Percentiles rank a stretch among this genome's conserved stretches.
Conservation (phyloP, 371 early-diverging fungal species). For the Mucor lusitanicus region DNA sequence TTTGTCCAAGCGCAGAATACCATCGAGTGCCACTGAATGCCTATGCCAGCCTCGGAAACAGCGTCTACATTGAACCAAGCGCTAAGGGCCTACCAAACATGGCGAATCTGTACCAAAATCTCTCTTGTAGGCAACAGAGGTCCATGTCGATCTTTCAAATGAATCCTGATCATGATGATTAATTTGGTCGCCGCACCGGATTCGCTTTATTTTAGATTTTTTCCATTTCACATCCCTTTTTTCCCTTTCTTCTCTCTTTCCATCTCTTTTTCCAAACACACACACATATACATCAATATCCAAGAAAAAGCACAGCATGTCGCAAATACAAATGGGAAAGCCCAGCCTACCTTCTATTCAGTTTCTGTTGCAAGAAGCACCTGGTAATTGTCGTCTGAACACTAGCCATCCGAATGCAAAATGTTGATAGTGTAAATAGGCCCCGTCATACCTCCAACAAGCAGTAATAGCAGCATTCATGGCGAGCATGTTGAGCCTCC, state of each 20-base stretch:
- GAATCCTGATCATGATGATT: background rate
- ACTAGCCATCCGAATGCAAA: background rate
- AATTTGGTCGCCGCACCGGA: background rate
- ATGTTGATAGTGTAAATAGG: background rate
- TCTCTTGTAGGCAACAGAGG: background rate
- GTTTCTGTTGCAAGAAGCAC: slow-evolving; percentile 28
- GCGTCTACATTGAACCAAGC: too few relatives aligned
- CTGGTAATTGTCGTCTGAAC: background rate
- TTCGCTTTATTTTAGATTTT: background rate
- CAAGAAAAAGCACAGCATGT: background rate
- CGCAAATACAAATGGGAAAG: slow-evolving; percentile 19
- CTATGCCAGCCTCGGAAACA: too few relatives aligned
- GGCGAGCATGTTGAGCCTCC: background rate
- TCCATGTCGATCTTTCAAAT: background rate
- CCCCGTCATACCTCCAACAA: background rate
- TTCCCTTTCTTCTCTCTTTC: background rate
- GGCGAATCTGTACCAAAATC: background rate
- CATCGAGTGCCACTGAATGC: too few relatives aligned
- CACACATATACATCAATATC: background rate
- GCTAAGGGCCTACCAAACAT: too few relatives aligned
- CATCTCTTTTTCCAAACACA: background rate
- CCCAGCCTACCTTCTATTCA: slow-evolving; percentile 38
- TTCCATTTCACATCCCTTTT: background rate
- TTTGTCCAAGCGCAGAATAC: background rate
- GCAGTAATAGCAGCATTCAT: background rate